A percentile compares a stretch with the other conserved stretches of the same genome.
phyloP scores from a whole-genome alignment of 1,139 yeast species.

The Sugiyamaella neomexicana region DNA sequence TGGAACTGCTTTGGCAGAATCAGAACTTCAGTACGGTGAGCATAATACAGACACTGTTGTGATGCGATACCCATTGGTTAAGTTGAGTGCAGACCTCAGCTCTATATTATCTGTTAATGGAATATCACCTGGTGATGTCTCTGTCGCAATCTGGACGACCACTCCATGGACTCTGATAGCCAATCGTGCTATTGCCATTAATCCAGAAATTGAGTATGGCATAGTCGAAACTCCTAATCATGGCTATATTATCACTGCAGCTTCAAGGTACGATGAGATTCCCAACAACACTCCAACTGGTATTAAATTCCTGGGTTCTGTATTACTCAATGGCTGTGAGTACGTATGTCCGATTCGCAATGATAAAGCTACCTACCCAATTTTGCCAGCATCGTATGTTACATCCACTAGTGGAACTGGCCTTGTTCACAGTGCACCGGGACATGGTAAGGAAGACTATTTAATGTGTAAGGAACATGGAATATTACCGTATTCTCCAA shows the following conservation, averaged over 20 bases:
- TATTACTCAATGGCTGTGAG: constrained; percentile 43
- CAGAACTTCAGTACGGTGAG: constrained; percentile 82
- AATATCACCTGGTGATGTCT: constrained; percentile 20
- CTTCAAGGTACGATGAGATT: constrained; percentile 26
- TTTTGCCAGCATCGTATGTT: constrained; percentile 81
- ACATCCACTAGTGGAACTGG: constrained; percentile 87
- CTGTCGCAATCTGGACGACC: constrained; percentile 80
- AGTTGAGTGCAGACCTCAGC: constrained; percentile 24
- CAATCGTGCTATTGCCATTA: constrained; percentile 78
- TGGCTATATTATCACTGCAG: constrained; percentile 40
- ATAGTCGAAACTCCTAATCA: constrained; percentile 41
- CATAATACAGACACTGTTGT: constrained; percentile 72
- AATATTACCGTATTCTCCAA: constrained; percentile 69
- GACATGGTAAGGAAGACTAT: constrained; percentile 96
- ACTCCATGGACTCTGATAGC: constrained; percentile 98
- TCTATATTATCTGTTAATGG: constrained; percentile 17
- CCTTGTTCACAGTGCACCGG: constrained; percentile 94
- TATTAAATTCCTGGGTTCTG: constrained; percentile 45
- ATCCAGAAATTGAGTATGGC: constrained; percentile 59
- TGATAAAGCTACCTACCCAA: constrained; percentile 48
- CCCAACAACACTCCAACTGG: constrained; percentile 21
- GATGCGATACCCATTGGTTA: constrained; percentile 60
- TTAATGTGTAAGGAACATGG: constrained; percentile 60
- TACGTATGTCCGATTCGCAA: constrained; percentile 62
- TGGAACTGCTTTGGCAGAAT: constrained; percentile 92